Evolutionary conservation across 2,329 filamentous ascomycete species (phyloP).

Genomic region (Arthroderma sp.): DNA sequence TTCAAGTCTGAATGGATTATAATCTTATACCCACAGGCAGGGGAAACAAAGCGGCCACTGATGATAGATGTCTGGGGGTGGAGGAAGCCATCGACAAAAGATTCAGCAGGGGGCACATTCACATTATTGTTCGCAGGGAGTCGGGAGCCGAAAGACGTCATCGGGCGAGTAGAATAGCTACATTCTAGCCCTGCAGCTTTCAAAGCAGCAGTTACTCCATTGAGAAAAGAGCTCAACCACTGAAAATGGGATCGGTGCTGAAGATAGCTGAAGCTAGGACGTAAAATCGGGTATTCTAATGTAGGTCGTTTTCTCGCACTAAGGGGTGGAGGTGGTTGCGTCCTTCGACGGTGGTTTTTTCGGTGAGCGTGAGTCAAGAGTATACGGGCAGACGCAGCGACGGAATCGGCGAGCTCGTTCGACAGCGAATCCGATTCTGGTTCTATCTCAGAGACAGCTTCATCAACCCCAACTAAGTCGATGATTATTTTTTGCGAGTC

Average conservation of each 20-base stretch:
- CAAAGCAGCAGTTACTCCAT: slow-evolving; percentile 20
- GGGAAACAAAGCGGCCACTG: slow-evolving; percentile 22
- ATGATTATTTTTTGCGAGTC: slow-evolving; percentile 47
- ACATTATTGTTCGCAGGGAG: slow-evolving; percentile 11
- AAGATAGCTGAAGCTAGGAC: slow-evolving; percentile 43
- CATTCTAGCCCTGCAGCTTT: slow-evolving; percentile 20
- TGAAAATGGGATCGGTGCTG: slow-evolving; percentile 33
- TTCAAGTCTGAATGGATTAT: slow-evolving; percentile 24
- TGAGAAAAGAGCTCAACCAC: slow-evolving; percentile 22
- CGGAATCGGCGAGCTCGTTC: slow-evolving; percentile 46
- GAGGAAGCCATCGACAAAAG: slow-evolving; percentile 29
- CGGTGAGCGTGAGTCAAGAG: slow-evolving; percentile 69
- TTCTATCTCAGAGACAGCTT: slow-evolving; percentile 14
- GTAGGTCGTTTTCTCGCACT: slow-evolving; percentile 36
- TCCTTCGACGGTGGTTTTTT: slow-evolving; percentile 54
- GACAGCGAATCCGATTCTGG: slow-evolving; percentile 14
- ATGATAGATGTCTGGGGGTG: slow-evolving; percentile 32
- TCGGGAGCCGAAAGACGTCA: slow-evolving; percentile 15
- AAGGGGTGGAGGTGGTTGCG: slow-evolving; percentile 47
- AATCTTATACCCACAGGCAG: slow-evolving; percentile 25
- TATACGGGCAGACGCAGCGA: slow-evolving; percentile 57
- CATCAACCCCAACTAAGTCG: slow-evolving; percentile 47
- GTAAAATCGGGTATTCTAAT: slow-evolving; percentile 44
- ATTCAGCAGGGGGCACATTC: slow-evolving; percentile 21
- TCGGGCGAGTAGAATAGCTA: slow-evolving; percentile 16